phyloP scores from a whole-genome alignment of 345 rosid genomes.

The Eucalyptus microcorys region DNA sequence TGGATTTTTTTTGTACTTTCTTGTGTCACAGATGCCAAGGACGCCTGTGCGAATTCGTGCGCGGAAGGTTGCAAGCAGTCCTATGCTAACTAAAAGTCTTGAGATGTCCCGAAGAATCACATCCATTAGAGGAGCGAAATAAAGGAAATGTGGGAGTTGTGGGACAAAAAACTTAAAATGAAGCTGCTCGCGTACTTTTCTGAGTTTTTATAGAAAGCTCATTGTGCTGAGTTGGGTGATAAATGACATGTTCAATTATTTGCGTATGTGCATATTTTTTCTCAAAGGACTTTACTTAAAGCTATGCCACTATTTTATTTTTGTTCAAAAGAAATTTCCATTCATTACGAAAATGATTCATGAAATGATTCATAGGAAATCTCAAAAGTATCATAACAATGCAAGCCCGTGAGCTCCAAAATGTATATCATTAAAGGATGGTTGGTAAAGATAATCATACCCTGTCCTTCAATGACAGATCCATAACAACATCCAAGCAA shows the following conservation, averaged over 20 bases:
- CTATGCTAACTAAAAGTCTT: background rate
- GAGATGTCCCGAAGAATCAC: background rate
- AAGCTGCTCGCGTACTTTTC: background rate
- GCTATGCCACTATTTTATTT: background rate
- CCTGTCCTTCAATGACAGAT: fast-evolving
- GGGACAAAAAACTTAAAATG: background rate
- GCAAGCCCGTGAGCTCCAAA: too few species aligned
- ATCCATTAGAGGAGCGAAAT: background rate
- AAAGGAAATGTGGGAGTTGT: background rate
- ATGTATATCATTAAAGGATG: too few species aligned
- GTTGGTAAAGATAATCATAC: too few species aligned
- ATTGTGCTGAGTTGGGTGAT: background rate
- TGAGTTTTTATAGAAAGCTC: background rate
- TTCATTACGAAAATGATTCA: too few species aligned
- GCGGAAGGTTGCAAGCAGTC: background rate
- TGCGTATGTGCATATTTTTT: background rate
- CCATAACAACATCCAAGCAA: too few species aligned
- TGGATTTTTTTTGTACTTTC: background rate
- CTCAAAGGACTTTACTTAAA: background rate
- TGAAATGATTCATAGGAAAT: too few species aligned
- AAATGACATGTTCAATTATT: background rate
- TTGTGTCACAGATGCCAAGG: background rate
- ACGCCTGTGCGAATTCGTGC: background rate
- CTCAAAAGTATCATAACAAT: too few species aligned
- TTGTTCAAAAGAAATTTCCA: too few species aligned